Evolutionary conservation across 495 filamentous ascomycete genomes (phyloP).

Genomic region (Lentithecium fluviatile): DNA sequence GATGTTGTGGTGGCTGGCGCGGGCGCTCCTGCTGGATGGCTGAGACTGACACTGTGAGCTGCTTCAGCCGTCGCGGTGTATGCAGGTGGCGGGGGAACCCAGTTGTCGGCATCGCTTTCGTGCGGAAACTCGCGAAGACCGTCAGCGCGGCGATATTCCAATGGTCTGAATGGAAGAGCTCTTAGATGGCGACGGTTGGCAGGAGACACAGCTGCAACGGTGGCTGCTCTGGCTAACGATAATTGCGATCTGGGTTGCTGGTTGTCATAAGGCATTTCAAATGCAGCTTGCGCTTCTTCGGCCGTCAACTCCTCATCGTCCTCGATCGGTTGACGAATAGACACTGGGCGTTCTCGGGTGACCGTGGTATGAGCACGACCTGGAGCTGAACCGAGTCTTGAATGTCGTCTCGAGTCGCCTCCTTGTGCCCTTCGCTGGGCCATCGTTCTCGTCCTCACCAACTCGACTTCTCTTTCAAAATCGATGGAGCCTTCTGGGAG

Average conservation of each 20-base stretch:
- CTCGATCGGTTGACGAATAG: conserved; percentile 11
- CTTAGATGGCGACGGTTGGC: conserved; percentile 37
- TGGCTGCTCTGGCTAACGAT: conserved; percentile 35
- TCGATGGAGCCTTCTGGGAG: conserved; percentile 32
- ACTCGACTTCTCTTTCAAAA: conserved; percentile 35
- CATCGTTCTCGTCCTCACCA: conserved; percentile 32
- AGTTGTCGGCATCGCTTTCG: conserved; percentile 88
- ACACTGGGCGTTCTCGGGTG: conserved; percentile 21
- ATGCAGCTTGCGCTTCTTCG: conserved; percentile 34
- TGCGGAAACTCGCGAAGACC: conserved; percentile 71
- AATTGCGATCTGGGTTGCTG: conserved; percentile 33
- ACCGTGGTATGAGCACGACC: conserved; percentile 26
- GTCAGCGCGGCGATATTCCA: conserved; percentile 57
- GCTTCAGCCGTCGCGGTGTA: conserved; percentile 69
- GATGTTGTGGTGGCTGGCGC: not conserved
- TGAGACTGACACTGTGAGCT: conserved; percentile 29
- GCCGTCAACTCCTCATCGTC: conserved; percentile 22
- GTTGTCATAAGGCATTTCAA: conserved; percentile 38
- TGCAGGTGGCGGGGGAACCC: conserved; percentile 89
- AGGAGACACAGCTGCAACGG: conserved; percentile 35
- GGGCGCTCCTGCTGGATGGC: conserved; percentile 21
- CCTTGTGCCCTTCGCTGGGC: conserved; percentile 27
- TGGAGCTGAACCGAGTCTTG: conserved; percentile 5
- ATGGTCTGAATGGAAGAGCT: conserved; percentile 34
- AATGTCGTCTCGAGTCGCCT: conserved; percentile 15